Base-by-base conservation (phyloP, 1,284 basidiomycete genomes). In the Cryptococcus wingfieldii region DNA sequence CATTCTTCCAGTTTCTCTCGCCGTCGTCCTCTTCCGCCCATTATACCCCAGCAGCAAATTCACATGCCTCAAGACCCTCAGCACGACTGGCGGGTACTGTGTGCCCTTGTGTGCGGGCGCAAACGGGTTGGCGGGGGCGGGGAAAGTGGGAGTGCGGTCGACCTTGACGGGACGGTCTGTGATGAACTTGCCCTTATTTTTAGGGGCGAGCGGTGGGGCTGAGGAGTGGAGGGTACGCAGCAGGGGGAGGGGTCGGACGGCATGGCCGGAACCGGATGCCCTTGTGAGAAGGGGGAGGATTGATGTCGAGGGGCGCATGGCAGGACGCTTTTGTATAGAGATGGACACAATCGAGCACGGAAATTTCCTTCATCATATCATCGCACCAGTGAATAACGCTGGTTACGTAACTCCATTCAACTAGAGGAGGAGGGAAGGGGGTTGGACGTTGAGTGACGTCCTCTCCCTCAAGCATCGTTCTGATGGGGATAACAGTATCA, bases 31-130 rank as follows among this genome's bases (percentile, higher is more conserved):
- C 13, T 77, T 76, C 51, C 72, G 70, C 44, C 78, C 74, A 65
- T 82, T 80, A 73, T 82, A 82, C 23, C 82, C 82, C 69, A 82
- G 77, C 48, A 81, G 43, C 50, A 72, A 76, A 25, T 80, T 81
- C 4, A 82, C 47, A 10, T 68, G 66, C 43, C 66, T 63, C 19
- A 75, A 69, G 23, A 76, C 38, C 34, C 58, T 60, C 39, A 68
- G 63, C 10, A 70, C 73, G 23, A 67, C 51, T 44, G 71, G 67
- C 8, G 67, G 70, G 54, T 75, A 73, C 13, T 55, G 16, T 45
- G 43, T 44, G 31, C 50, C 48, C 44, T 55, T 18, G 27, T 58
- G 53, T 14, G 38, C 38, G 18, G 61, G 68, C 14, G 64, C 56
- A 61, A 72, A 76, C 0, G 74, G 74, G 60, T 76, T 65, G 23